These are phyloP conservation scores for Psilocybe subaeruginosa DNA, from an alignment of 768 basidiomycete genomes.

Conservation along the genomic window DNA sequence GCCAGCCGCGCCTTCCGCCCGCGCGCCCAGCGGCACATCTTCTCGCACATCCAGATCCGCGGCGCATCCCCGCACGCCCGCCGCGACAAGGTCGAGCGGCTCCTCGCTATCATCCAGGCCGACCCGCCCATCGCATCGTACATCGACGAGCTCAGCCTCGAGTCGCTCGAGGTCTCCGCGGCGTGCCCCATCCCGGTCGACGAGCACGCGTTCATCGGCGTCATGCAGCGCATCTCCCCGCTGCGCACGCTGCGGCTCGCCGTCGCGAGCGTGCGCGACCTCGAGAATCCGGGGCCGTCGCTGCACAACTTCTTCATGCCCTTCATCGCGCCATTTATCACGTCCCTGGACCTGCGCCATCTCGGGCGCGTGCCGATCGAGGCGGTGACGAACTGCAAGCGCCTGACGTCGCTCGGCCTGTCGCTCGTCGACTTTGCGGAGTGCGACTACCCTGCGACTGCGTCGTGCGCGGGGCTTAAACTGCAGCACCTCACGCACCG, in stretches of 20 bases:
- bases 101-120: neutral
- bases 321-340: neutral
- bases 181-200: neutral
- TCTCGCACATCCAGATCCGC: neutral
- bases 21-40: constrained; percentile 2
- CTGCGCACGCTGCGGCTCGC: neutral
- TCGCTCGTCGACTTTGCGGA: neutral
- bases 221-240: neutral
- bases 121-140: neutral
- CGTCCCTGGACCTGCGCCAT: neutral
- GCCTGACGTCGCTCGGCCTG: neutral
- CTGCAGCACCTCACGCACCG: neutral
- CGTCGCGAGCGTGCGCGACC: neutral
- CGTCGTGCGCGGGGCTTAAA: neutral
- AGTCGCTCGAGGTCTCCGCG: neutral
- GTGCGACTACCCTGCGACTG: neutral
- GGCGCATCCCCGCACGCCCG: neutral
- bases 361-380: neutral
- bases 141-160: constrained; percentile 1
- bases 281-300: neutral
- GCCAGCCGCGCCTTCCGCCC: neutral
- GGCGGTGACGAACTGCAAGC: neutral
- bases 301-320: neutral
- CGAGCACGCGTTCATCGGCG: neutral
- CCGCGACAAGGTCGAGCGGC: neutral